Evolutionary conservation across 495 filamentous ascomycete genomes (phyloP), one percentile per base, ranked within the genome.

Genomic region (Penicillium longicatenatum): DNA sequence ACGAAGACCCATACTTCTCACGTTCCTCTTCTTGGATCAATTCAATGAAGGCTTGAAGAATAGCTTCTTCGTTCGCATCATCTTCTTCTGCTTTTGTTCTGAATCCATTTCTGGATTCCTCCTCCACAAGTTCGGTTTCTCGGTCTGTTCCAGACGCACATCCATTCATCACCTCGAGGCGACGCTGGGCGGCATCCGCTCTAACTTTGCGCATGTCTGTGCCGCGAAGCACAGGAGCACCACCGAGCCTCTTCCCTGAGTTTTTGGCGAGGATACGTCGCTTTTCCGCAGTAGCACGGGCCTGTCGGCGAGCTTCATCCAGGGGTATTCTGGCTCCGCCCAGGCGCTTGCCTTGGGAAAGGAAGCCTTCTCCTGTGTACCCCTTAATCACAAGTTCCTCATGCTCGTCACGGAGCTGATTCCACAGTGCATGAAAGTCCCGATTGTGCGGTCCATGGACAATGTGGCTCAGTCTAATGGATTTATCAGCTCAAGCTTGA

Each of bases 361-460:
- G 76, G 79, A 97, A 97, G 8, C 91, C 90, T 72, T 96, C 92
- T 22, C 94, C 94, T 11, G 89, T 96, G 67, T 95, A 97, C 21
- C 94, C 94, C 70, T 93, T 93, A 47, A 80, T 67, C 17, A 83
- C 61, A 9, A 97, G 81, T 21, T 83, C 80, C 58, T 91, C 82
- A 62, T 95, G 86, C 65, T 97, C 93, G 51, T 92, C 88, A 24
- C 93, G 86, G 8, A 97, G 84, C 59, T 95, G 85, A 55, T 96
- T 87, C 89, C 93, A 96, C 19, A 96, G 75, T 4, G 84, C 85
- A 59, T 96, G 85, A 67, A 97, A 97, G 14, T 89, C 79, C 37
- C 78, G 82, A 55, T 97, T 85, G 66, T 98, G 94, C 0, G 91
- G 90, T 0, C 90, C 91, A 66, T 86, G 83, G 3, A 90, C 81